Evolutionary conservation across 805 yeast species (phyloP), one percentile per base, ranked within the genome.

Genomic region (Kuraishia floccosa): DNA sequence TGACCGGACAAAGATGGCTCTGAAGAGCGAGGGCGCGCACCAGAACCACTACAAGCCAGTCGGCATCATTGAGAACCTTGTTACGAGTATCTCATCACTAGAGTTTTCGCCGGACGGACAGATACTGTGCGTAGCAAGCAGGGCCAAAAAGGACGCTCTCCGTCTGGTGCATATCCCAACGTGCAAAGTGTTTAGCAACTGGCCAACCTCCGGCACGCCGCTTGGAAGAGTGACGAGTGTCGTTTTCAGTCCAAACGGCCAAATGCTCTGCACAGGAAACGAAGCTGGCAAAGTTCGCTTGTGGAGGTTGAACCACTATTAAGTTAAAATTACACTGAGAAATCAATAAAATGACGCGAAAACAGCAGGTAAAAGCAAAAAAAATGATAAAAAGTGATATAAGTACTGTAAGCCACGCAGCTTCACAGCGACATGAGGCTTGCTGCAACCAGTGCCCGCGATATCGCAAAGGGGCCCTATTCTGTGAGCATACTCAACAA

Each of bases 121-220:
- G 54, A 55, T 91, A 12, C 58, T 91, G 39, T 80, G 85, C 43
- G 68, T 87, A 39, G 89, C 96, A 0, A 81, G 94, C 6, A 67
- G 93, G 44, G 85, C 79, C 4, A 75, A 77, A 58, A 75, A 78
- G 44, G 97, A 91, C 53, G 83, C 96, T 3, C 61, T 91, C 37
- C 70, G 87, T 46, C 52, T 91, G 39, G 87, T 85, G 9, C 97
- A 91, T 50, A 56, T 89, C 35, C 95, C 96, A 15, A 68, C 82
- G 17, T 84, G 89, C 40, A 71, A 83, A 13, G 94, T 84, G 5
- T 91, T 76, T 57, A 65, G 76, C 30, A 91, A 91, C 60, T 91
- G 98, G 98, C 99, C 99, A 12, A 91, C 97, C 2, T 76, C 89
- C 31, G 86, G 86, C 5, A 89, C 98, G 1, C 97, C 98, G 8